phyloP scores from a whole-genome alignment of 1,284 basidiomycete species.

The Paramarasmius palmivorus region DNA sequence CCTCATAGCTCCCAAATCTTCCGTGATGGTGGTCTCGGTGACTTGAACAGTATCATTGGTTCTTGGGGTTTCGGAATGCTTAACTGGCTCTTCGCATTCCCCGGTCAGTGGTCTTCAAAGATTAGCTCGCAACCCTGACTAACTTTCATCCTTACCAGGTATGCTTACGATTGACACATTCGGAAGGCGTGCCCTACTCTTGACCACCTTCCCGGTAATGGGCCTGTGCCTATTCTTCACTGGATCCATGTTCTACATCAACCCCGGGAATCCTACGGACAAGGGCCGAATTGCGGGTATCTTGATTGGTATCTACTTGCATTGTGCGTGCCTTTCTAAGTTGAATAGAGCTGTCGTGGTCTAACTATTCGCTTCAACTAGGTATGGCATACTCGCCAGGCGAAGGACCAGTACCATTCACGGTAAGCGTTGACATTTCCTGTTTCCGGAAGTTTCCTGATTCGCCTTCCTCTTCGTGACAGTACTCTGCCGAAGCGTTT shows the following conservation, averaged over 20 bases:
- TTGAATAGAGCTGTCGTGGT: no score
- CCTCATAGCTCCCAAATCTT: background rate
- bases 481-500: conserved; percentile 70
- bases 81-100: background rate
- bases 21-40: conserved; percentile 46
- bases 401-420: conserved; percentile 81
- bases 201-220: conserved; percentile 72
- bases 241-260: conserved; percentile 46
- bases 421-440: conserved; percentile 32
- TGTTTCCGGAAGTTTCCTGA: no score
- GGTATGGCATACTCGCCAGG: conserved; percentile 63
- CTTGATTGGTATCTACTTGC: conserved; percentile 64
- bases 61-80: conserved; percentile 54
- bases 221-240: conserved; percentile 60
- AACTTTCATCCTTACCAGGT: conserved; percentile 51
- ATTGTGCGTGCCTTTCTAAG: conserved; percentile 22
- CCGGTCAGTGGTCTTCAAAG: conserved; percentile 9
- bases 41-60: conserved; percentile 52
- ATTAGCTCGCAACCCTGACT: conserved; percentile 28
- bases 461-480: background rate
- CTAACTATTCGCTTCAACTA: conserved; percentile 9
- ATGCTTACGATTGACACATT: conserved; percentile 62
- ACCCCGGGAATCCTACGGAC: conserved; percentile 18
- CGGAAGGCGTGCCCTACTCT: conserved; percentile 57
- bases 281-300: conserved; percentile 50